phyloP scores from a whole-genome alignment of 441 rosid species.

The Populus trichocarpa region DNA sequence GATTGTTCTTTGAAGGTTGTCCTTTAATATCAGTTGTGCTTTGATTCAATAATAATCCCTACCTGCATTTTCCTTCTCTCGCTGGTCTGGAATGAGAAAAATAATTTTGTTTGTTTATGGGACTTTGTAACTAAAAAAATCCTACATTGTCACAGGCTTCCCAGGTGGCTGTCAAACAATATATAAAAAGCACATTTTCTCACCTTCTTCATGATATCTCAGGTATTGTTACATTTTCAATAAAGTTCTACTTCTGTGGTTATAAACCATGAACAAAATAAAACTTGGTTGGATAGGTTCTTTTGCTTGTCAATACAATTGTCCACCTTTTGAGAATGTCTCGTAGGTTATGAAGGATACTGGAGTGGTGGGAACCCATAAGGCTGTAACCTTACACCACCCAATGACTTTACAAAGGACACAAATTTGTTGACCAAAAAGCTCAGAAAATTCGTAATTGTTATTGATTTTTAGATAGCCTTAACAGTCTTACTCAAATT shows the following conservation, averaged over 20 bases:
- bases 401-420: not conserved
- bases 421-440: not conserved
- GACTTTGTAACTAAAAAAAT: constrained; percentile 20
- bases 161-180: constrained; percentile 63
- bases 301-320: not conserved
- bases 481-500: constrained; percentile 3
- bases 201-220: constrained; percentile 75
- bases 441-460: not conserved
- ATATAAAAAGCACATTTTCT: constrained; percentile 54
- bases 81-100: constrained; percentile 8
- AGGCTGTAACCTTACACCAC: not conserved
- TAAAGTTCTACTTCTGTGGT: constrained; percentile 21
- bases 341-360: constrained; percentile 1
- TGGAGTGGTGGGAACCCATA: not conserved
- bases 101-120: not conserved
- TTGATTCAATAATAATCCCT: constrained; percentile 1
- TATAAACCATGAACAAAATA: not conserved
- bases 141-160: constrained; percentile 70
- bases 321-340: not conserved
- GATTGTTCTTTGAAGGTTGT: constrained; percentile 70
- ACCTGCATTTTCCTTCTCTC: not conserved
- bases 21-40: constrained; percentile 13
- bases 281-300: not conserved
- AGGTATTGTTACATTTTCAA: constrained; percentile 37
- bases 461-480: not conserved